Evolutionary conservation across 441 rosid species (phyloP).

Genomic region (Adansonia grandidieri): DNA sequence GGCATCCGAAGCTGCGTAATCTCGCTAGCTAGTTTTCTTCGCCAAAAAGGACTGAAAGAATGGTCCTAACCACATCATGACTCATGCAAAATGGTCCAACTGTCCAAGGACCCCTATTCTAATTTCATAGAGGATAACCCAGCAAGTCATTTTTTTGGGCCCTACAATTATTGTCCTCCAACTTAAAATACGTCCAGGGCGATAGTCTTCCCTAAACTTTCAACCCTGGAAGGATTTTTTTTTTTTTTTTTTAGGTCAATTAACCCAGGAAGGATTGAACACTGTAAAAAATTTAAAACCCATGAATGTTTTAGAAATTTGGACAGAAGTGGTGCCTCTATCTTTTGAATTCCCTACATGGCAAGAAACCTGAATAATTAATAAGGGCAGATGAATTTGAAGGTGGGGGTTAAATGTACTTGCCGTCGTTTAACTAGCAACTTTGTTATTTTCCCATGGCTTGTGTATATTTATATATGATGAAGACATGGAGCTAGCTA

Average conservation of each 20-base stretch:
- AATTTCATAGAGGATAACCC: constrained; percentile 24
- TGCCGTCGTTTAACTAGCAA: constrained; percentile 7
- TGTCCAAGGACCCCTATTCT: constrained; percentile 10
- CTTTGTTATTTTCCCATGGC: not conserved
- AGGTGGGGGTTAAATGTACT: not conserved
- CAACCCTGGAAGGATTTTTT: too few relatives aligned
- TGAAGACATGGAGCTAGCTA: not conserved
- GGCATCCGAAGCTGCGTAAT: constrained; percentile 12
- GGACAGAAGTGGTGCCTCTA: not conserved
- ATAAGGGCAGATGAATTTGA: not conserved
- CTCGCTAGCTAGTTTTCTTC: constrained; percentile 8
- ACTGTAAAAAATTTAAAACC: constrained; percentile 1
- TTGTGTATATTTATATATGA: not conserved
- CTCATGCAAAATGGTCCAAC: not conserved
- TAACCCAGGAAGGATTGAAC: not conserved
- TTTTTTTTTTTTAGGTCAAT: too few relatives aligned
- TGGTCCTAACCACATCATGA: constrained; percentile 19
- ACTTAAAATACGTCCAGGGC: not conserved
- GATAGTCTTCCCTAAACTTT: too few relatives aligned
- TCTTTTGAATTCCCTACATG: not conserved
- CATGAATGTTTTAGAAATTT: not conserved
- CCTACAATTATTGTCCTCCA: constrained; percentile 19
- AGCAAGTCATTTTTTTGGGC: constrained; percentile 19
- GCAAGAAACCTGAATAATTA: constrained; percentile 10
- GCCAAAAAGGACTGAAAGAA: not conserved